Conservation (phyloP, 2,329 filamentous ascomycete genomes). For the Pezicula rhizophila region DNA sequence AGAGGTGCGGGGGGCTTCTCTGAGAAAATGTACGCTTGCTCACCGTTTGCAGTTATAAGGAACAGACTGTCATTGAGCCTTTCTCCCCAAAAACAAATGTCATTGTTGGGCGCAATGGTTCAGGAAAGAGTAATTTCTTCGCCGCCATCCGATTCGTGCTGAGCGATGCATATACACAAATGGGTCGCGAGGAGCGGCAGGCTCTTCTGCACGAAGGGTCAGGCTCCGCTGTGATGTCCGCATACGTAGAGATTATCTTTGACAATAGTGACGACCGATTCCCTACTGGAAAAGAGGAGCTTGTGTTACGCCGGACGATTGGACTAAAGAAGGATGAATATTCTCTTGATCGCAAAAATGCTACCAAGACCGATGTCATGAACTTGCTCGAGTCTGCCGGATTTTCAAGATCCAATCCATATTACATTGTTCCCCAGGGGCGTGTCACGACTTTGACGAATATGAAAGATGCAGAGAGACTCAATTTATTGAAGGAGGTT, state of each 20-base stretch:
- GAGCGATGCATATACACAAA: constrained; percentile 93
- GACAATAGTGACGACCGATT: constrained; percentile 97
- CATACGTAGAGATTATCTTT: constrained; percentile 99
- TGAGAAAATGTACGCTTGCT: constrained; percentile 2
- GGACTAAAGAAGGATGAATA: constrained; percentile 98
- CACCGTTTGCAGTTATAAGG: constrained; percentile 73
- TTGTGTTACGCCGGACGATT: constrained; percentile 88
- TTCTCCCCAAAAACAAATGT: constrained; percentile 98
- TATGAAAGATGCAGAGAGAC: constrained; percentile 91
- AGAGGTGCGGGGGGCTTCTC: constrained; percentile 58
- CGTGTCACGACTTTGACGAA: constrained; percentile 94
- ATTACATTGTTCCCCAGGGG: constrained; percentile 98
- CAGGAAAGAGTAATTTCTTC: constrained; percentile 99
- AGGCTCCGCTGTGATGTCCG: constrained; percentile 95
- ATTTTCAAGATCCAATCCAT: constrained; percentile 94
- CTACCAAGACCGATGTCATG: constrained; percentile 89
- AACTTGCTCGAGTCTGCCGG: constrained; percentile 93
- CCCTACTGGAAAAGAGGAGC: constrained; percentile 83
- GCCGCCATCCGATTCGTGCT: constrained; percentile 97
- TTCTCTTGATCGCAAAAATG: constrained; percentile 92
- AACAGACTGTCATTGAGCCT: constrained; percentile 96
- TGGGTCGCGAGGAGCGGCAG: constrained; percentile 92
- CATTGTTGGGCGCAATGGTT: constrained; percentile 97
- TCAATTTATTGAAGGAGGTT: constrained; percentile 93
- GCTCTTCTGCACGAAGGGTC: constrained; percentile 96